Base-by-base conservation (phyloP, 768 basidiomycete genomes). In the Chlorophyllum brunneum region DNA sequence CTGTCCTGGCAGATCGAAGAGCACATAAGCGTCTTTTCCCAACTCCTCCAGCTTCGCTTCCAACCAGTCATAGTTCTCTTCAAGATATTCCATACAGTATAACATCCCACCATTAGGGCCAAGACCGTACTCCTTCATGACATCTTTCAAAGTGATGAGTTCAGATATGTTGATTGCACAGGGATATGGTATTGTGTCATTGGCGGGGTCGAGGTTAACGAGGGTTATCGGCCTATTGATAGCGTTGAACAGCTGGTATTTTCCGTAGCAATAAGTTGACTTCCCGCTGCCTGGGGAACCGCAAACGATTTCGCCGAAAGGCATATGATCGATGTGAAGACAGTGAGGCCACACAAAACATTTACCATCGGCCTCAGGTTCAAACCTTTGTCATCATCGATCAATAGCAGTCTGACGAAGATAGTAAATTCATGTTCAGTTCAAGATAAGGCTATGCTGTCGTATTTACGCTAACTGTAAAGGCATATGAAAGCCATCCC, bases 101-200 rank as follows among this genome's bases (percentile, higher is more conserved):
- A 98, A 69, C 86, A 98, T 91, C 5, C 82, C 95, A 11, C 97
- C 97, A 59, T 99, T 99, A 0, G 97, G 97, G 0, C 97, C 97
- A 1, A 99, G 77, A 0, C 82, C 81, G 59, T 87, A 81, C 47
- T 84, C 81, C 10, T 82, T 68, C 95, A 98, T 97, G 15, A 82
- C 92, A 59, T 92, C 88, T 42, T 86, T 73, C 31, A 98, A 81
- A 0, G 87, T 92, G 65, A 99, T 89, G 49, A 98, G 80, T 0
- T 82, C 81, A 0, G 88, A 76, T 45, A 98, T 88, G 64, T 89
- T 83, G 64, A 99, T 74, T 0, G 88, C 83, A 64, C 92, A 95
- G 24, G 93, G 93, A 68, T 98, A 99, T 20, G 92, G 86, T 24
- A 95, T 86, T 53, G 78, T 73, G 51, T 90, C 85, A 63, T 95